Base-by-base conservation (phyloP, 768 basidiomycete genomes). In the Coprinopsis strossmayeri region DNA sequence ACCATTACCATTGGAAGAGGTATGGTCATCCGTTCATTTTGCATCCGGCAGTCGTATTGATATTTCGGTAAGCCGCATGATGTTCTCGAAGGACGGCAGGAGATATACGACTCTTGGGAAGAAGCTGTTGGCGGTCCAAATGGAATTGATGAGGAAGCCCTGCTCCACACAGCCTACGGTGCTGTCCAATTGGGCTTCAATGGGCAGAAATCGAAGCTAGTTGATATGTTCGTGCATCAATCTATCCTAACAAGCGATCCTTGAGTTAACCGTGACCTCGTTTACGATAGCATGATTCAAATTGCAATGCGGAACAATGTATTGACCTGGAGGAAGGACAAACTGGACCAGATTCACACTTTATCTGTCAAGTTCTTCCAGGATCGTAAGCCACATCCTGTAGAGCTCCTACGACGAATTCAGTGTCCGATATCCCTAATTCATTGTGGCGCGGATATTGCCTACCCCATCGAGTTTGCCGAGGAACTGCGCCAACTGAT, bases 1-100 rank as follows among this genome's bases (percentile, higher is more conserved):
- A 1, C 68, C 68, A 11, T 49, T 67, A 27, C 52, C 68, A 1
- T 54, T 60, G 2, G 52, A 55, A 17, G 70, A 71, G 59, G 69
- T 69, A 43, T 10, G 50, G 42, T 3, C 12, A 70, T 50, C 59
- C 61, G 5, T 18, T 11, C 15, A n/a, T 66, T 3, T 37, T 55
- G 17, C 59, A 49, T 18, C 11, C 30, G 15, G n/a, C 15, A 35
- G 25, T 10, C 18, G 24, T 24, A 21, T 17, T 44, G 5, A 41
- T 38, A 17, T 24, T 5, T 37, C 5, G 50, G 32, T 46, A 68
- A 64, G 57, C 60, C 34, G 59, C 61, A 28, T n/a, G 59, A 63
- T 15, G 58, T 66, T 5, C 56, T 51, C 5, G 52, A 55, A 12
- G 68, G 67, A 7, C 61, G 66, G 1, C 35, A 43, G 12, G 61